Evolutionary conservation across 176 grass and related monocot species (phyloP).

Genomic region (Triticum monococcum): DNA sequence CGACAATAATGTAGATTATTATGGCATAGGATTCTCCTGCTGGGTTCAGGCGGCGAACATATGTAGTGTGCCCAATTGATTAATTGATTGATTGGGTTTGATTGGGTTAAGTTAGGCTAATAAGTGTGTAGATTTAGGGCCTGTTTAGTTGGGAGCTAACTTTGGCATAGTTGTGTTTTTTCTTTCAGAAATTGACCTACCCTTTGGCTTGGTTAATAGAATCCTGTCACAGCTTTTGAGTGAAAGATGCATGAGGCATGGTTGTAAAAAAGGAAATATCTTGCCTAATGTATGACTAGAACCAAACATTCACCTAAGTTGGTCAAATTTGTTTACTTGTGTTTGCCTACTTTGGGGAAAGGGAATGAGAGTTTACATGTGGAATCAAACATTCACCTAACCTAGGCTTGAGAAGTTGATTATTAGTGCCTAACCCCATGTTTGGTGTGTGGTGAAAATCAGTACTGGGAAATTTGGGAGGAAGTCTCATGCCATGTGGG

Average conservation of each 20-base stretch:
- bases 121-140: slow-evolving; percentile 1
- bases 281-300: not conserved
- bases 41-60: not conserved
- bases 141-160: not conserved
- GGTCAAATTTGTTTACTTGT: too few relatives aligned
- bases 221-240: not conserved
- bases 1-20: slow-evolving; percentile 39
- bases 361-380: too few relatives aligned
- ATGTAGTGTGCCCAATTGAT: not conserved
- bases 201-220: not conserved
- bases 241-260: not conserved
- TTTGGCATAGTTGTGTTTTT: not conserved
- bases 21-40: slow-evolving; percentile 9
- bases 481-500: too few relatives aligned
- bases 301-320: not conserved
- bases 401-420: too few relatives aligned
- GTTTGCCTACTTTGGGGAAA: too few relatives aligned
- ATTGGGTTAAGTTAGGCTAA: slow-evolving; percentile 22
- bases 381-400: too few relatives aligned
- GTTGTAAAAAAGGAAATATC: not conserved
- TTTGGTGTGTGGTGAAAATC: too few relatives aligned
- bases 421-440: too few relatives aligned
- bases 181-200: not conserved
- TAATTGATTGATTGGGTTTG: not conserved
- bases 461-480: too few relatives aligned